Evolutionary conservation across 495 filamentous ascomycete genomes (phyloP).

Genomic region (Bacidia rubella): DNA sequence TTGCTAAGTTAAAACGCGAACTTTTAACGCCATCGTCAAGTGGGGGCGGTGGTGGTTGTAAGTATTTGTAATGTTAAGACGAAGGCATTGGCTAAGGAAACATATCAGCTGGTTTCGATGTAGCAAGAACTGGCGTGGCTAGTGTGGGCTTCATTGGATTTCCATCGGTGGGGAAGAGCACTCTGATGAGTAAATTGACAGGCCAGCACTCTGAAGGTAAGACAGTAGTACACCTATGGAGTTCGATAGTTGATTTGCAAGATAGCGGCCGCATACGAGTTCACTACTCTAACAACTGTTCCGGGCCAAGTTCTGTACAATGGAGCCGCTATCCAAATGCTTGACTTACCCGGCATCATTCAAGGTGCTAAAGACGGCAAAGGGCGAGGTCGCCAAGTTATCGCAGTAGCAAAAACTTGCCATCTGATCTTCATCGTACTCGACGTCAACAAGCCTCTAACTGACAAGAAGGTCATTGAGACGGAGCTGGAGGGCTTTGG

Average conservation of each 20-base stretch:
- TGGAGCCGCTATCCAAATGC: slow-evolving; percentile 94
- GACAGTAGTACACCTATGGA: slow-evolving; percentile 7
- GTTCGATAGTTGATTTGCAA: slow-evolving; percentile 1
- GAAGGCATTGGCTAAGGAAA: neutral
- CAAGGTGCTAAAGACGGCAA: slow-evolving; percentile 97
- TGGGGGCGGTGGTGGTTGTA: slow-evolving; percentile 71
- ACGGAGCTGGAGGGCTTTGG: slow-evolving; percentile 95
- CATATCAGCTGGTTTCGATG: slow-evolving; percentile 76
- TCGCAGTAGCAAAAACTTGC: slow-evolving; percentile 97
- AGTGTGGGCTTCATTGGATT: slow-evolving; percentile 71
- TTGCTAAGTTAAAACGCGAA: slow-evolving; percentile 93
- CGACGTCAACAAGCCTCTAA: slow-evolving; percentile 95
- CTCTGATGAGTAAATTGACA: slow-evolving; percentile 85
- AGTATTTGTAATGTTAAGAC: slow-evolving; percentile 17
- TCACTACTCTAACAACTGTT: slow-evolving; percentile 94
- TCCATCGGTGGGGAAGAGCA: slow-evolving; percentile 96
- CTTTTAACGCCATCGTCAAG: slow-evolving; percentile 72
- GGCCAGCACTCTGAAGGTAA: slow-evolving; percentile 86
- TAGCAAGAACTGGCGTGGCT: slow-evolving; percentile 93
- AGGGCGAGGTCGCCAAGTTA: slow-evolving; percentile 95
- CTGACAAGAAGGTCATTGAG: slow-evolving; percentile 94
- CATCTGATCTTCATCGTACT: slow-evolving; percentile 98
- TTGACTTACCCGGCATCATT: slow-evolving; percentile 97
- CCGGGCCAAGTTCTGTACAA: slow-evolving; percentile 95
- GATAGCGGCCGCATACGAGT: slow-evolving; percentile 84